Evolutionary conservation across 2,329 filamentous ascomycete genomes (phyloP).

Genomic region (Tolypocladium nubicola): DNA sequence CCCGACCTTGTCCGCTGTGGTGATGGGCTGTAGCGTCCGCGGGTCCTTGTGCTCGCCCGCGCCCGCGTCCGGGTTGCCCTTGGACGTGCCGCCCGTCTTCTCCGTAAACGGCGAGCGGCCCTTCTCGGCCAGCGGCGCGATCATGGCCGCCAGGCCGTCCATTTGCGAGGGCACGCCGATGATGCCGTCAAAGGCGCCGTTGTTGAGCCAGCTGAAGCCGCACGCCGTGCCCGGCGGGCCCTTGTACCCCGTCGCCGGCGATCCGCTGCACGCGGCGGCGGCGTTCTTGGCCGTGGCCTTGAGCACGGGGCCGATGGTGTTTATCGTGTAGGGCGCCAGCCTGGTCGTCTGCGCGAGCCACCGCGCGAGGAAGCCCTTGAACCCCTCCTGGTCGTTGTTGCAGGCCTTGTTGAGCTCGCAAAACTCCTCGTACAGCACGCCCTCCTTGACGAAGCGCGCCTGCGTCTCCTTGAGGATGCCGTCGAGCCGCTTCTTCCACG

Average conservation of each 20-base stretch:
- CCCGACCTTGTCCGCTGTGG: slow-evolving; percentile 39
- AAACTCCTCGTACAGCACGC: slow-evolving; percentile 52
- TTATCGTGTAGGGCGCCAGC: slow-evolving; percentile 41
- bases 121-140: slow-evolving; percentile 44
- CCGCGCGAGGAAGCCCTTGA: slow-evolving; percentile 65
- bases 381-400: slow-evolving; percentile 61
- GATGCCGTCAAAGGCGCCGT: slow-evolving; percentile 43
- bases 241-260: slow-evolving; percentile 29
- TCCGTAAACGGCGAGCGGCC: slow-evolving; percentile 36
- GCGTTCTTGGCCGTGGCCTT: slow-evolving; percentile 40
- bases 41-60: slow-evolving; percentile 16
- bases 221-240: slow-evolving; percentile 51
- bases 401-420: slow-evolving; percentile 54
- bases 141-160: slow-evolving; percentile 53
- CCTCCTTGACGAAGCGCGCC: slow-evolving; percentile 41
- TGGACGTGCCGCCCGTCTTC: slow-evolving; percentile 47
- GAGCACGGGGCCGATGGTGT: slow-evolving; percentile 40
- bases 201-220: slow-evolving; percentile 53
- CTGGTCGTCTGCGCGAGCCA: slow-evolving; percentile 50
- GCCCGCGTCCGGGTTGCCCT: slow-evolving; percentile 29
- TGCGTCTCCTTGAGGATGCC: slow-evolving; percentile 43
- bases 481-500: slow-evolving; percentile 48
- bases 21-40: slow-evolving; percentile 25
- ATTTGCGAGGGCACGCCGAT: slow-evolving; percentile 61
- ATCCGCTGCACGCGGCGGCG: slow-evolving; percentile 38